Evolutionary conservation across 208 protist genomes (phyloP).

Genomic region (Crithidia bombi): DNA sequence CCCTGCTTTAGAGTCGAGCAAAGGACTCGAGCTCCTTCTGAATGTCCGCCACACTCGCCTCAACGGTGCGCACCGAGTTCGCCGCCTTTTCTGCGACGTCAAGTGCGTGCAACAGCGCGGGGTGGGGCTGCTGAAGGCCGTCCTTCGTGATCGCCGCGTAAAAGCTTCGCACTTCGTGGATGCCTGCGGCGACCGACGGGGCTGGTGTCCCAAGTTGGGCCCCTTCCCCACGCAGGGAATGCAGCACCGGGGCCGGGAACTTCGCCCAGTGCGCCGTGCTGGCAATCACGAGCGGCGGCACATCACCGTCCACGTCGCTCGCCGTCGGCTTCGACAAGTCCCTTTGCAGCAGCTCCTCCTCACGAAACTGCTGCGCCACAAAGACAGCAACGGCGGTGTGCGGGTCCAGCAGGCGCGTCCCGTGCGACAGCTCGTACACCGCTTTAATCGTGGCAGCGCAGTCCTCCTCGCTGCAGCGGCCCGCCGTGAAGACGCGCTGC

Average conservation of each 20-base stretch:
- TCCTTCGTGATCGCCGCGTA: slow-evolving; percentile 19
- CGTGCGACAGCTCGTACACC: slow-evolving; percentile 53
- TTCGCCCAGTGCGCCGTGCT: slow-evolving; percentile 91
- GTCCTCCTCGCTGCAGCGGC: slow-evolving; percentile 75
- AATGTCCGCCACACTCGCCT: slow-evolving; percentile 37
- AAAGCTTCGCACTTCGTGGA: slow-evolving; percentile 25
- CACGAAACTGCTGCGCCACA: slow-evolving; percentile 65
- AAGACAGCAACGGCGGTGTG: slow-evolving; percentile 87
- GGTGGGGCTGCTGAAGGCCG: slow-evolving; percentile 44
- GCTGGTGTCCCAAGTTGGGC: slow-evolving; percentile 23
- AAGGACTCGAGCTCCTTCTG: slow-evolving; percentile 49
- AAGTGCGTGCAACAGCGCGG: slow-evolving; percentile 44
- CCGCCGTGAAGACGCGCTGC: slow-evolving; percentile 65
- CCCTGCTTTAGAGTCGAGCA: neutral
- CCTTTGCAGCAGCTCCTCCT: slow-evolving; percentile 34
- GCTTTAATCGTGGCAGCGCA: slow-evolving; percentile 79
- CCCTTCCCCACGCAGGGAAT: slow-evolving; percentile 64
- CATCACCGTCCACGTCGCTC: slow-evolving; percentile 17
- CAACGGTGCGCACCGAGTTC: slow-evolving; percentile 33
- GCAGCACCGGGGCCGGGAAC: slow-evolving; percentile 80
- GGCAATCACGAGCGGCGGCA: slow-evolving; percentile 64
- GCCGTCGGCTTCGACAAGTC: slow-evolving; percentile 32
- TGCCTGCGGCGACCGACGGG: slow-evolving; percentile 20
- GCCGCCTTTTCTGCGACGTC: slow-evolving; percentile 33
- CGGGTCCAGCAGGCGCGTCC: slow-evolving; percentile 74